Percentiles rank a stretch among this genome's conserved stretches.
Evolutionary conservation across 1,284 basidiomycete species (phyloP).

Genomic region (Fistulina hepatica): DNA sequence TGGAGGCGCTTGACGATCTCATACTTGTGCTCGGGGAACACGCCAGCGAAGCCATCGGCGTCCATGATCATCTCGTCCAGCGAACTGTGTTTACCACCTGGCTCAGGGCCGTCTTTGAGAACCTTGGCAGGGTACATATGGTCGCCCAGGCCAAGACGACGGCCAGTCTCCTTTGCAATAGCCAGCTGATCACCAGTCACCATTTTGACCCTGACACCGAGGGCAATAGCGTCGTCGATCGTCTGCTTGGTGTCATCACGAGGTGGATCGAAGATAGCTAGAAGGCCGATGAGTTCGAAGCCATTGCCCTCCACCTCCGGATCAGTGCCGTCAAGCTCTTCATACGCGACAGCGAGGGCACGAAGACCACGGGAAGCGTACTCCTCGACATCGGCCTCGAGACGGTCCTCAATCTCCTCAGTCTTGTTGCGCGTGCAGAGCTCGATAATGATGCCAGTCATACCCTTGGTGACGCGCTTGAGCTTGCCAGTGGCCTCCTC

Average conservation of each 20-base stretch:
- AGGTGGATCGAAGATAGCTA: constrained; percentile 97
- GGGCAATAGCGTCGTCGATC: constrained; percentile 90
- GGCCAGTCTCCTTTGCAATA: constrained; percentile 98
- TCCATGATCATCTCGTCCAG: constrained; percentile 93
- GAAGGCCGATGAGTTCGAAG: constrained; percentile 94
- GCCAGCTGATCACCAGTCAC: constrained; percentile 99
- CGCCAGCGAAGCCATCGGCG: constrained; percentile 87
- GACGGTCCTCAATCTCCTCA: constrained; percentile 78
- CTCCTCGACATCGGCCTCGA: constrained; percentile 93
- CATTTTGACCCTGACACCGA: constrained; percentile 99
- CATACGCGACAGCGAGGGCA: constrained; percentile 92
- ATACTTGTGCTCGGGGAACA: constrained; percentile 95
- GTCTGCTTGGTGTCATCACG: constrained; percentile 99
- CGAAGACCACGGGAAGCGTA: constrained; percentile 95
- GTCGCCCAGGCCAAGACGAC: constrained; percentile 88
- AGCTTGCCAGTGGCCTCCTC: constrained; percentile 90
- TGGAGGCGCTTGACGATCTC: constrained; percentile 86
- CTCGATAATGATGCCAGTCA: constrained; percentile 95
- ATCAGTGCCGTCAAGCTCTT: constrained; percentile 83
- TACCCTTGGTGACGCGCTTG: constrained; percentile 98
- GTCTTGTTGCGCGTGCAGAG: constrained; percentile 97
- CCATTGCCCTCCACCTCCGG: constrained; percentile 82
- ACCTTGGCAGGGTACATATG: constrained; percentile 97
- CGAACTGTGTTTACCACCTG: constrained; percentile 66
- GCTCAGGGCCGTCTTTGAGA: constrained; percentile 81